These are phyloP conservation scores for Beta corolliflora DNA, from an alignment of 179 eudicot species.

Conservation along the genomic window DNA sequence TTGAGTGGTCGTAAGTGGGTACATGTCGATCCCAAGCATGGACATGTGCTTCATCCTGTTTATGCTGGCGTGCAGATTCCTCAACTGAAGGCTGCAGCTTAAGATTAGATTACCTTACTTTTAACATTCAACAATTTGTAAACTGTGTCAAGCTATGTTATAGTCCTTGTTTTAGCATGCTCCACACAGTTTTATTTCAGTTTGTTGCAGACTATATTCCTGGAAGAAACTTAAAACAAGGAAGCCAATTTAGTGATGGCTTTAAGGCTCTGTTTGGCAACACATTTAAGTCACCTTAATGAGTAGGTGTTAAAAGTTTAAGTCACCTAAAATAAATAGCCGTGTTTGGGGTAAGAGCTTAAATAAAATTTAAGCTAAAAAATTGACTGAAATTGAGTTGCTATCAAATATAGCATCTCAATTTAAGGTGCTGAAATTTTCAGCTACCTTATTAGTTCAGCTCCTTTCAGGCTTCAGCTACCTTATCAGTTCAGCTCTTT, in stretches of 20 bases:
- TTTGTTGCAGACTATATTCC: neutral
- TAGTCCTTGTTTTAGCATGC: neutral
- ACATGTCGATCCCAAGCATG: conserved; percentile 88
- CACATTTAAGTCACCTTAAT: no score
- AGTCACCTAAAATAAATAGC: no score
- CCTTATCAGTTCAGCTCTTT: no score
- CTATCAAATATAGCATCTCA: no score
- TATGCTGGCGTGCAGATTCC: conserved; percentile 30
- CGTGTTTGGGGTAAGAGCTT: no score
- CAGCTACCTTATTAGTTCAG: no score
- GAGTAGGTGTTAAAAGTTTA: no score
- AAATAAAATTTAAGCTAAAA: no score
- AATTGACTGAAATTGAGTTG: no score
- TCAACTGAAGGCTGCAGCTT: conserved; percentile 17
- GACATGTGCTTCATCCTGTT: conserved; percentile 76
- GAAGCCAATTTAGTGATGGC: neutral
- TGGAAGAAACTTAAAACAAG: neutral
- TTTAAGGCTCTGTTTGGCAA: no score
- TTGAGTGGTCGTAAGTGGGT: conserved; percentile 92
- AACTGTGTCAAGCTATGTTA: neutral
- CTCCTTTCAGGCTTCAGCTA: no score
- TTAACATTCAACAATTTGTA: neutral
- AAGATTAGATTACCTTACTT: neutral
- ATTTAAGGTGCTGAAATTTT: no score
- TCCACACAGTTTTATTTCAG: neutral